phyloP scores from a whole-genome alignment of 2,329 filamentous ascomycete species.

The Exophiala xenobiotica region DNA sequence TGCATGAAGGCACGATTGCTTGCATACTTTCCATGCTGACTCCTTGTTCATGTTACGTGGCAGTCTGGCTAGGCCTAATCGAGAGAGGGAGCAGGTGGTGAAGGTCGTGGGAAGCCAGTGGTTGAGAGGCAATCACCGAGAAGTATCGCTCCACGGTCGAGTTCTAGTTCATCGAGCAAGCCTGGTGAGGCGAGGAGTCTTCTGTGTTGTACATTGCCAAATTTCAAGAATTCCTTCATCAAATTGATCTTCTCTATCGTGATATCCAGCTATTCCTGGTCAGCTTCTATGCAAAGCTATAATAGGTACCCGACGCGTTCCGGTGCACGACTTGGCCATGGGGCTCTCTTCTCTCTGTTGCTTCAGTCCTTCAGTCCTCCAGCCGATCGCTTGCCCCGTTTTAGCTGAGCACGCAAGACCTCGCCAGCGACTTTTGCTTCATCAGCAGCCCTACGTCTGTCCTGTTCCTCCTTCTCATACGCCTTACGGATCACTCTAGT shows the following conservation, averaged over 20 bases:
- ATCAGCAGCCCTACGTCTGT: conserved; percentile 38
- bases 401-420: too few relatives aligned
- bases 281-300: too few relatives aligned
- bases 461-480: conserved; percentile 43
- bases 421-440: conserved; percentile 35
- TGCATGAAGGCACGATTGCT: conserved; percentile 3
- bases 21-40: conserved; percentile 5
- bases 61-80: neutral
- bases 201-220: conserved; percentile 22
- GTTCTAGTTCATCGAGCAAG: neutral
- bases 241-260: too few relatives aligned
- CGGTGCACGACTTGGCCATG: too few relatives aligned
- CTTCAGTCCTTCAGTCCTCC: too few relatives aligned
- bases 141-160: neutral
- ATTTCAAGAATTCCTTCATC: neutral
- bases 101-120: neutral
- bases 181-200: conserved; percentile 1
- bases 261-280: too few relatives aligned
- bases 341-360: too few relatives aligned
- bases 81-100: neutral
- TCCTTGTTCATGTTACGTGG: neutral
- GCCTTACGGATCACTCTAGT: conserved; percentile 32
- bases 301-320: too few relatives aligned
- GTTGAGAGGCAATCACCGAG: neutral
- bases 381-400: too few relatives aligned